phyloP scores from a whole-genome alignment of 2,329 filamentous ascomycete genomes.

The Monosporascus sp. region DNA sequence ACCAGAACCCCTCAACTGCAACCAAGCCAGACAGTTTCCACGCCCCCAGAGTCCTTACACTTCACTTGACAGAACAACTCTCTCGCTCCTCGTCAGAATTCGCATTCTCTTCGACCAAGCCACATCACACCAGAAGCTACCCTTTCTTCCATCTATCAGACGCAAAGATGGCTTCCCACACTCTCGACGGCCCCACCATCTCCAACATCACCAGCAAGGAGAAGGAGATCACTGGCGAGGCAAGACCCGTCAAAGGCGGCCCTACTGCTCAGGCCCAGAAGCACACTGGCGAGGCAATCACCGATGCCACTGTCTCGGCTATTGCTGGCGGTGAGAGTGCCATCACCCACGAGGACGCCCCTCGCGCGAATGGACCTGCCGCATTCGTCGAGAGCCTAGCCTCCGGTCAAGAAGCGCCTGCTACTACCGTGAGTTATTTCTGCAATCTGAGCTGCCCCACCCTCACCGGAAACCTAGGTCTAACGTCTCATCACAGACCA shows the following conservation, averaged over 20 bases:
- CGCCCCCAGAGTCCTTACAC: too few species aligned
- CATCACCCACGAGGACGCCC: slow-evolving; percentile 28
- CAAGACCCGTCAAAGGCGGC: slow-evolving; percentile 29
- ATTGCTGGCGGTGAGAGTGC: slow-evolving; percentile 36
- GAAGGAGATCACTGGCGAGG: slow-evolving; percentile 31
- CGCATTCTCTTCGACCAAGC: not conserved
- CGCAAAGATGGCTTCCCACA: not conserved
- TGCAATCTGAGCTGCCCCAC: too few species aligned
- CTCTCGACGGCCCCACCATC: slow-evolving; percentile 22
- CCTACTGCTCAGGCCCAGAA: slow-evolving; percentile 37
- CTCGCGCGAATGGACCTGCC: not conserved
- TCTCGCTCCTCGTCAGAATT: too few species aligned
- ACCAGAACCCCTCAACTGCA: too few species aligned
- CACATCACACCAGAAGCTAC: not conserved
- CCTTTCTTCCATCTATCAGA: not conserved
- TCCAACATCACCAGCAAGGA: slow-evolving; percentile 35
- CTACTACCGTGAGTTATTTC: not conserved
- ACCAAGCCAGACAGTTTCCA: too few species aligned
- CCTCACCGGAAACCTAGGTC: too few species aligned
- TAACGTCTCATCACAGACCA: not conserved
- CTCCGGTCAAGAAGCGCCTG: not conserved
- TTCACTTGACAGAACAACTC: too few species aligned
- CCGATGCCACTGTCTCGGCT: slow-evolving; percentile 29
- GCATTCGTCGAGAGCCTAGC: not conserved
- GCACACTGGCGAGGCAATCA: slow-evolving; percentile 29